A percentile compares a stretch with the other conserved stretches of the same genome.
Conservation (phyloP, 441 rosid species). For the Eutrema salsugineum region DNA sequence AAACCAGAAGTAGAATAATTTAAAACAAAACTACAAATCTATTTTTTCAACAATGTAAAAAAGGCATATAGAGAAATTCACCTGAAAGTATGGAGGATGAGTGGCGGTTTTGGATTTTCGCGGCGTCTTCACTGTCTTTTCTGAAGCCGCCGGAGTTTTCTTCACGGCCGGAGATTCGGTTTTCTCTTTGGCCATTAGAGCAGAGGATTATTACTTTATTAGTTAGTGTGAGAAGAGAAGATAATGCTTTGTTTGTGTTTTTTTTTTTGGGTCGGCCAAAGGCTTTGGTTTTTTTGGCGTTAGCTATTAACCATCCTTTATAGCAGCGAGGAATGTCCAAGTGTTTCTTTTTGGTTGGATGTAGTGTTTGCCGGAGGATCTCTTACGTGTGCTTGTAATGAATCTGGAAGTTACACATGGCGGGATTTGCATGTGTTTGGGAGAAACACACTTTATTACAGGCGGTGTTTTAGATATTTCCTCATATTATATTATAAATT, state of each 20-base stretch:
- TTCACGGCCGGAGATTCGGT: constrained; percentile 5
- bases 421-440: neutral
- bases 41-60: neutral
- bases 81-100: constrained; percentile 86
- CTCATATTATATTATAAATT: neutral
- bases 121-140: constrained; percentile 44
- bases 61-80: neutral
- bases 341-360: constrained; percentile 16
- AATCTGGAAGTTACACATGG: constrained; percentile 51
- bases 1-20: neutral
- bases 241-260: neutral
- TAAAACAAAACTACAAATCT: neutral
- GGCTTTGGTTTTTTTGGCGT: no score
- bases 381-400: constrained; percentile 31
- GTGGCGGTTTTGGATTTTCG: constrained; percentile 43
- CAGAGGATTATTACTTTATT: neutral
- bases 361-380: constrained; percentile 18
- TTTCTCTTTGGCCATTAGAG: constrained; percentile 7
- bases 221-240: neutral
- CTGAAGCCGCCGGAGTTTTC: constrained; percentile 29
- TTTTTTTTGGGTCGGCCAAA: no score
- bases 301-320: neutral
- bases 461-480: neutral
- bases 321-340: neutral
- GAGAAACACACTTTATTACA: neutral